phyloP scores from a whole-genome alignment of 1,284 basidiomycete species.

The Cystobasidiaceae sp. region DNA sequence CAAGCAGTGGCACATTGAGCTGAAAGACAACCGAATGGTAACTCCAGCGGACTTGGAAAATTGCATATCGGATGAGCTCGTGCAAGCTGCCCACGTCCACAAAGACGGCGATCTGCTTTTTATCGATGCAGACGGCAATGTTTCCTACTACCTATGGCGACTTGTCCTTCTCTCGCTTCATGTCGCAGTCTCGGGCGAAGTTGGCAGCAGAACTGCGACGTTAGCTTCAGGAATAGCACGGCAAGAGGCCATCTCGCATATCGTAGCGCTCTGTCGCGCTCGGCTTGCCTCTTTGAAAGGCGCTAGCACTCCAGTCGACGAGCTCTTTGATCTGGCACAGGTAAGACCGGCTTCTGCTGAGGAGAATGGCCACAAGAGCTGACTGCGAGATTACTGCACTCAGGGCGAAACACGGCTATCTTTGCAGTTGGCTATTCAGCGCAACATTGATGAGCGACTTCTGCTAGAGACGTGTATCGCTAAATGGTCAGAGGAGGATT shows the following conservation, averaged over 20 bases:
- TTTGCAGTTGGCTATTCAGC: not conserved
- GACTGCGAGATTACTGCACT: not conserved
- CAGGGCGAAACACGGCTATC: no score
- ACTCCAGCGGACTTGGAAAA: not conserved
- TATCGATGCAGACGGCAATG: constrained; percentile 38
- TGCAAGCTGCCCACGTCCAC: not conserved
- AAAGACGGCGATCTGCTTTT: not conserved
- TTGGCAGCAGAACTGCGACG: not conserved
- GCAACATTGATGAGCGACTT: not conserved
- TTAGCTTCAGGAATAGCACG: no score
- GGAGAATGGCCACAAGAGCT: not conserved
- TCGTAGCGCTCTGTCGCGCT: not conserved
- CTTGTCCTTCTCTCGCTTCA: not conserved
- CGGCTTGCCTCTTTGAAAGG: constrained; percentile 1
- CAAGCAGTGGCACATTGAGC: no score
- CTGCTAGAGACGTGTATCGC: not conserved
- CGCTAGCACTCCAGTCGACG: not conserved
- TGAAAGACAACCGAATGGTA: no score
- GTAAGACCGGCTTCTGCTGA: not conserved
- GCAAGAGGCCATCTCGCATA: no score
- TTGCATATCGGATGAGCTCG: not conserved
- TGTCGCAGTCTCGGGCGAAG: not conserved
- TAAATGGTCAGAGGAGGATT: not conserved
- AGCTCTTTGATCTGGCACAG: not conserved
- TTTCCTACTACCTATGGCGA: constrained; percentile 28